These are phyloP conservation scores for Hippophae rhamnoides DNA, from an alignment of 306 rosid species.

Conservation along the genomic window DNA sequence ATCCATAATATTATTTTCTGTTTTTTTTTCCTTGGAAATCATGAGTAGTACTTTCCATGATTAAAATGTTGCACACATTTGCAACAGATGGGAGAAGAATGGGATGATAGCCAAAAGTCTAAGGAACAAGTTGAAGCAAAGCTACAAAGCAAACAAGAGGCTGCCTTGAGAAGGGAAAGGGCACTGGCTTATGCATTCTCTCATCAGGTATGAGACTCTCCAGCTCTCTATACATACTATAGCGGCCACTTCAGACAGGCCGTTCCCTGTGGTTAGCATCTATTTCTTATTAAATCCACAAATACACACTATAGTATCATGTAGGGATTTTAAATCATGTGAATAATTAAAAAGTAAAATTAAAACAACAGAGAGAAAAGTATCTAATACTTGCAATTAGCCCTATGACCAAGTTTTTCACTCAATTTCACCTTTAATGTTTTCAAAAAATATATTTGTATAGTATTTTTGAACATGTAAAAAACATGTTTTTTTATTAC, in stretches of 20 bases:
- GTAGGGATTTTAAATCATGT: too few species aligned
- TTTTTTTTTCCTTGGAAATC: background rate
- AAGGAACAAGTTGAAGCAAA: constrained; percentile 67
- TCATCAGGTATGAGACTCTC: constrained; percentile 53
- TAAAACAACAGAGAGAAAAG: too few species aligned
- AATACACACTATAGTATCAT: too few species aligned
- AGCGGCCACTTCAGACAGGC: background rate
- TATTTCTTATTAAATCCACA: too few species aligned
- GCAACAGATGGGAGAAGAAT: constrained; percentile 43
- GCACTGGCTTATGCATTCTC: constrained; percentile 81
- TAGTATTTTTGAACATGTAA: too few species aligned
- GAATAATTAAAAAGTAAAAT: too few species aligned
- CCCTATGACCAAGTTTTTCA: too few species aligned
- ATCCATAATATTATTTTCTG: background rate
- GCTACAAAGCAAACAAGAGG: constrained; percentile 43
- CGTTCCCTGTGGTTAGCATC: too few species aligned
- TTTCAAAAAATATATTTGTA: too few species aligned
- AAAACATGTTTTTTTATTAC: too few species aligned
- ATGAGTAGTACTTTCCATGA: background rate
- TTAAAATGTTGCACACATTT: constrained; percentile 12
- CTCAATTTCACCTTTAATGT: too few species aligned
- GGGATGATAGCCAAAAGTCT: constrained; percentile 60
- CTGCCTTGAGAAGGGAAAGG: constrained; percentile 80
- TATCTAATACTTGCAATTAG: too few species aligned
- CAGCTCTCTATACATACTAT: background rate